Evolutionary conservation across 1,284 basidiomycete genomes (phyloP).

Genomic region (Neolentinus lepideus): DNA sequence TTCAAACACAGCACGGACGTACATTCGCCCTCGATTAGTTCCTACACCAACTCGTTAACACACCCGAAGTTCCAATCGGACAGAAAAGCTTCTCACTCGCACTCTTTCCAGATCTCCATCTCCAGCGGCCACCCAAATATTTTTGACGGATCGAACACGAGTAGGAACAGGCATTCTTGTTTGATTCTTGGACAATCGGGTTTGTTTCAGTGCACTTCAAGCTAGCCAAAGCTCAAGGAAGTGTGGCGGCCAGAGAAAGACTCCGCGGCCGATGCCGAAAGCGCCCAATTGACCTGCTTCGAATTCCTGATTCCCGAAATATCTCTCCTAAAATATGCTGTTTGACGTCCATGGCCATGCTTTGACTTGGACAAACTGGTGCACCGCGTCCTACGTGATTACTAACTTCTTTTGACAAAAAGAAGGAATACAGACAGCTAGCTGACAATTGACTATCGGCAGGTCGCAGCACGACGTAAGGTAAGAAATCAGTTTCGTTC

Average conservation of each 20-base stretch:
- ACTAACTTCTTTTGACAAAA: too few relatives aligned
- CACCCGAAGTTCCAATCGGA: background rate
- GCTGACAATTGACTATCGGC: too few relatives aligned
- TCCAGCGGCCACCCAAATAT: conserved; percentile 88
- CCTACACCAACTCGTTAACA: conserved; percentile 7
- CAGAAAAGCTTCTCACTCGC: conserved; percentile 16
- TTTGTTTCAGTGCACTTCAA: background rate
- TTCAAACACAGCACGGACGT: conserved; percentile 7
- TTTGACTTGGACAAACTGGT: too few relatives aligned
- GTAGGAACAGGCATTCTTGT: conserved; percentile 24
- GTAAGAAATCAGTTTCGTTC: too few relatives aligned
- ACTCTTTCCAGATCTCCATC: conserved; percentile 67
- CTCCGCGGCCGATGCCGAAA: background rate
- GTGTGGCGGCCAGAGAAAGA: background rate
- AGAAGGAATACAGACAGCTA: too few relatives aligned
- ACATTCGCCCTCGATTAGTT: conserved; percentile 20
- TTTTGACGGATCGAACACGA: conserved; percentile 35
- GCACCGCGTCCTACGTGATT: too few relatives aligned
- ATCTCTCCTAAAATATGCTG: too few relatives aligned
- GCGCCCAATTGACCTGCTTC: too few relatives aligned
- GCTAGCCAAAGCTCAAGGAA: background rate
- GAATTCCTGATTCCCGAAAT: too few relatives aligned
- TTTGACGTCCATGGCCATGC: too few relatives aligned
- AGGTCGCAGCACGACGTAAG: too few relatives aligned
- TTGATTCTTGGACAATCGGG: background rate